These are phyloP conservation scores for Podila horticola DNA, from an alignment of 192 early-diverging fungal species.

Conservation along the genomic window DNA sequence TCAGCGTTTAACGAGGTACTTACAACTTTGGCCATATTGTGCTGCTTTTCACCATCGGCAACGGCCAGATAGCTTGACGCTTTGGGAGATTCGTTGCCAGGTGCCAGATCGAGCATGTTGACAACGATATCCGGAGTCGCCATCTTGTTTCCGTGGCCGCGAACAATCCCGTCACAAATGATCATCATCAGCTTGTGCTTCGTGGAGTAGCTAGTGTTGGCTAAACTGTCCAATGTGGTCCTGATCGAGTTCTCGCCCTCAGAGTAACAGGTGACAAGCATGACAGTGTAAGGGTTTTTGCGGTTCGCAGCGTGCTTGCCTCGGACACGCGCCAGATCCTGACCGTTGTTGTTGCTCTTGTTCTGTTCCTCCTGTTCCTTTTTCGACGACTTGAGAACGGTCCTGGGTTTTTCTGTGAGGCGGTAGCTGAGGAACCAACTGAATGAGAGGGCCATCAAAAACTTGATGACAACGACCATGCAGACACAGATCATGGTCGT, in stretches of 20 bases:
- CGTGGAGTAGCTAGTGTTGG: constrained; percentile 81
- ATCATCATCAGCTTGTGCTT: constrained; percentile 88
- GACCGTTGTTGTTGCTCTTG: constrained; percentile 13
- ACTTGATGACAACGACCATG: constrained; percentile 52
- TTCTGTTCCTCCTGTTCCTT: constrained; percentile 15
- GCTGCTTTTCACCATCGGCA: constrained; percentile 84
- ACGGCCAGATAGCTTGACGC: constrained; percentile 82
- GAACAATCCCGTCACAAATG: constrained; percentile 93
- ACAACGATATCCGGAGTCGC: constrained; percentile 85
- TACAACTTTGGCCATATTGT: constrained; percentile 85
- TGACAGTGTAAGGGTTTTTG: constrained; percentile 71
- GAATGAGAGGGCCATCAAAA: constrained; percentile 53
- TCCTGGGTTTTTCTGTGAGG: constrained; percentile 40
- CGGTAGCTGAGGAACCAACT: constrained; percentile 56
- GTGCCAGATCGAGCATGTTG: constrained; percentile 79
- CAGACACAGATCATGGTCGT: constrained; percentile 48
- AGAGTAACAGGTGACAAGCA: constrained; percentile 94
- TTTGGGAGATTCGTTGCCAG: constrained; percentile 73
- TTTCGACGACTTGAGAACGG: constrained; percentile 5
- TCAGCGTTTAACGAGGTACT: constrained; percentile 4
- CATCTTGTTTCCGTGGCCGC: constrained; percentile 77
- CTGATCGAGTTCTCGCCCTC: constrained; percentile 85
- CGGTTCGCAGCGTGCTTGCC: constrained; percentile 22
- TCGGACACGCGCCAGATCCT: constrained; percentile 33
- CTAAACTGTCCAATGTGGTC: constrained; percentile 88